A percentile compares a stretch with the other conserved stretches of the same genome.
Evolutionary conservation across 139 green algal genomes (phyloP).

Genomic region (Closterium sp.): DNA sequence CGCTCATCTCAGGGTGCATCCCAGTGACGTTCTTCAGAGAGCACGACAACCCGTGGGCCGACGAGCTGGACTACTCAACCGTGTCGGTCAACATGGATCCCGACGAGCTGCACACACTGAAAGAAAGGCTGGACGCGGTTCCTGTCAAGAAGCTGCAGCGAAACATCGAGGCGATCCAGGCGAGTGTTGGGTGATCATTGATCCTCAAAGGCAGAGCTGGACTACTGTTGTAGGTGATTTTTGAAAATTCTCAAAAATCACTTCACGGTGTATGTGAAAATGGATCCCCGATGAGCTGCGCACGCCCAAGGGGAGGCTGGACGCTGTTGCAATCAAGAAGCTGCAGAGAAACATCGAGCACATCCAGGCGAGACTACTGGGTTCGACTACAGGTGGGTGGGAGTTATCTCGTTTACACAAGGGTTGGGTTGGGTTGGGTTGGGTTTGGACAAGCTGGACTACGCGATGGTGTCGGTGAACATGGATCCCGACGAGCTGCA

Average conservation of each 20-base stretch:
- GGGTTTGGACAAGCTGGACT: slow-evolving; percentile 17
- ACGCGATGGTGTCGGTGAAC: slow-evolving; percentile 2
- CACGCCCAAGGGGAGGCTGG: neutral
- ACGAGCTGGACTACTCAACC: slow-evolving; percentile 17
- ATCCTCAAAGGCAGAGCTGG: slow-evolving; percentile 9
- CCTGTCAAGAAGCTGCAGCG: neutral
- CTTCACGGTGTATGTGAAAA: neutral
- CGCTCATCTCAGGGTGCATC: slow-evolving; percentile 8
- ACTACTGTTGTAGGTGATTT: too few species aligned
- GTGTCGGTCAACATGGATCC: slow-evolving; percentile 30
- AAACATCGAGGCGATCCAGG: neutral
- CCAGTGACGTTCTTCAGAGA: neutral
- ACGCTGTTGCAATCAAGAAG: neutral
- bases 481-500: slow-evolving; percentile 14
- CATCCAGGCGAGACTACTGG: neutral
- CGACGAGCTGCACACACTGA: slow-evolving; percentile 5
- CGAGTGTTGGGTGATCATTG: neutral
- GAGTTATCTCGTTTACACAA: too few species aligned
- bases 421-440: too few species aligned
- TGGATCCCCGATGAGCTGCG: slow-evolving; percentile 2
- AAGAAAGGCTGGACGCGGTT: neutral
- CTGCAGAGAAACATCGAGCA: neutral
- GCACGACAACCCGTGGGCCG: slow-evolving; percentile 25
- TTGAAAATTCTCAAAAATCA: too few species aligned
- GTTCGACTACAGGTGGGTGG: too few species aligned